phyloP scores from a whole-genome alignment of 495 filamentous ascomycete genomes.

The Polyplosphaeria fusca region DNA sequence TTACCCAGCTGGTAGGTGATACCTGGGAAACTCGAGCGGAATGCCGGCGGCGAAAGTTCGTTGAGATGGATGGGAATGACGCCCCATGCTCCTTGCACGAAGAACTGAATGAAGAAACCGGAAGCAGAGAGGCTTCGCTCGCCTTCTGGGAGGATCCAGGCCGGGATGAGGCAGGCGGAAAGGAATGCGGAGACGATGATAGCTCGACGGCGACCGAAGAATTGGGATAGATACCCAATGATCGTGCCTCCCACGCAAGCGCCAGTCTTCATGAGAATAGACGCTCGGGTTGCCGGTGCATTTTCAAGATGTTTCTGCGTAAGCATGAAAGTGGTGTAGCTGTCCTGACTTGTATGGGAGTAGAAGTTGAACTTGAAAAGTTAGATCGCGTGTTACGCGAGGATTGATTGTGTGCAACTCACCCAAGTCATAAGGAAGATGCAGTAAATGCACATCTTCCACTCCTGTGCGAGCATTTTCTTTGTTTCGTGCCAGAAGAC shows the following conservation, averaged over 20 bases:
- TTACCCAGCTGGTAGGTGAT: conserved; percentile 71
- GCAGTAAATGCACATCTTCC: conserved; percentile 69
- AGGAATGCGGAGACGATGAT: conserved; percentile 60
- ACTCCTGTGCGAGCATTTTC: conserved; percentile 62
- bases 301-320: conserved; percentile 63
- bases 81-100: conserved; percentile 74
- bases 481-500: conserved; percentile 62
- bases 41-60: conserved; percentile 70
- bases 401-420: background rate
- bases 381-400: too few relatives aligned
- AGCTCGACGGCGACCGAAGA: conserved; percentile 63
- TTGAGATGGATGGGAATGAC: conserved; percentile 77
- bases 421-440: conserved; percentile 66
- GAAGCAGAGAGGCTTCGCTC: conserved; percentile 58
- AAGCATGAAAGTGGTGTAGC: conserved; percentile 73
- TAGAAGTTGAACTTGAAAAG: conserved; percentile 58
- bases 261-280: conserved; percentile 70
- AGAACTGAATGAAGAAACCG: conserved; percentile 77
- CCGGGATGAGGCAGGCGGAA: conserved; percentile 59
- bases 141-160: conserved; percentile 64
- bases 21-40: conserved; percentile 67
- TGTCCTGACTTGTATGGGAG: conserved; percentile 68
- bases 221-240: conserved; percentile 68
- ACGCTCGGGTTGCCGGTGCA: conserved; percentile 59
- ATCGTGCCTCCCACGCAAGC: conserved; percentile 72